Evolutionary conservation across 345 rosid species (phyloP).

Genomic region (Populus pruinosa): DNA sequence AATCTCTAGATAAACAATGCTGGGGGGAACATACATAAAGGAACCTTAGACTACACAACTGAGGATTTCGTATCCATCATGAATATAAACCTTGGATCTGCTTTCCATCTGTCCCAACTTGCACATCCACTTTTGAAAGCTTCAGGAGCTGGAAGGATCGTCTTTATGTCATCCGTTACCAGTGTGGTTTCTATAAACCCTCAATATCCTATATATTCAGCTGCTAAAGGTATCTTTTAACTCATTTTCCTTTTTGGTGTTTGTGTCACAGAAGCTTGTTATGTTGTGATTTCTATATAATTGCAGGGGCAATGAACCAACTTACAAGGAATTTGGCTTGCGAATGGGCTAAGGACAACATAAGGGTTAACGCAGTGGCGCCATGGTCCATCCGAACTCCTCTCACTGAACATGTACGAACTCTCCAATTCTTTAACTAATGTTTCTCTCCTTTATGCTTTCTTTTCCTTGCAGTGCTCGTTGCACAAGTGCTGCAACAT

Average conservation of each 20-base stretch:
- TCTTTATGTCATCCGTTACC: background rate
- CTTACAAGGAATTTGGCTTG: background rate
- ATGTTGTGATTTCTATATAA: background rate
- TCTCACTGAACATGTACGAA: background rate
- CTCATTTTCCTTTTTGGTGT: background rate
- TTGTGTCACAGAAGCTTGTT: no score
- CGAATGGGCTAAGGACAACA: slow-evolving; percentile 1
- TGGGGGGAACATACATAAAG: background rate
- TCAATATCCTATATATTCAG: background rate
- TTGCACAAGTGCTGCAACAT: no score
- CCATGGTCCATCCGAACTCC: background rate
- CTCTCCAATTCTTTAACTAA: background rate
- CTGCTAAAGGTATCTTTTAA: background rate
- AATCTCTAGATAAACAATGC: background rate
- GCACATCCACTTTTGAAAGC: background rate
- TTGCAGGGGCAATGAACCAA: slow-evolving; percentile 2
- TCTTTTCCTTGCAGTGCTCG: background rate
- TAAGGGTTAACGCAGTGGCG: background rate
- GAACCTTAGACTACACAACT: background rate
- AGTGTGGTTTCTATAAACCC: background rate
- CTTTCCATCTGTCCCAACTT: background rate
- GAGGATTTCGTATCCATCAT: background rate
- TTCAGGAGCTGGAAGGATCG: background rate
- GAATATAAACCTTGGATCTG: background rate
- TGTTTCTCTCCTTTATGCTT: background rate